These are phyloP conservation scores for Yarrowia sp. DNA, from an alignment of 805 yeast genomes.

Conservation along the genomic window DNA sequence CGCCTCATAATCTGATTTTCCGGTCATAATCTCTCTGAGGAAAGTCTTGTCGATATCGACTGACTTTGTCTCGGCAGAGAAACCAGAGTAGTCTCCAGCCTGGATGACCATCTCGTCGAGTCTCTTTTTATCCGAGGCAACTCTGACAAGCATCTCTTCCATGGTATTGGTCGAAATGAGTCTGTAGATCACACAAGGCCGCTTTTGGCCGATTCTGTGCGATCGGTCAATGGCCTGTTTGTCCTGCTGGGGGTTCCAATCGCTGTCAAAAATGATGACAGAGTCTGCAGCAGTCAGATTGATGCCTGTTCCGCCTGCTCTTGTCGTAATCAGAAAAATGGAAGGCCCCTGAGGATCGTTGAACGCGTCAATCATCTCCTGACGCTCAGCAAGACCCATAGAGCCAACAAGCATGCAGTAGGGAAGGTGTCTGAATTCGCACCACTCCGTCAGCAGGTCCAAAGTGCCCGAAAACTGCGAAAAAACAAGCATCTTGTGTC, in stretches of 20 bases:
- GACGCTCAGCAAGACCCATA: slow-evolving; percentile 62
- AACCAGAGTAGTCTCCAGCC: slow-evolving; percentile 44
- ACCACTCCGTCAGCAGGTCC: slow-evolving; percentile 78
- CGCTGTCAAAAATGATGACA: slow-evolving; percentile 85
- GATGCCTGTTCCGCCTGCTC: slow-evolving; percentile 94
- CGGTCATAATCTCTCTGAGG: slow-evolving; percentile 7
- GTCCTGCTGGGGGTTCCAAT: slow-evolving; percentile 98
- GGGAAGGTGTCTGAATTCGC: slow-evolving; percentile 47
- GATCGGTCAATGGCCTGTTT: slow-evolving; percentile 95
- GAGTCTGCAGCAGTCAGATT: slow-evolving; percentile 85
- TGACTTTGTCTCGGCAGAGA: neutral
- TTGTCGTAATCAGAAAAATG: slow-evolving; percentile 76
- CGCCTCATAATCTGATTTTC: neutral
- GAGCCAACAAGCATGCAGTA: slow-evolving; percentile 75
- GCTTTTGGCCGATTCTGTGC: slow-evolving; percentile 86
- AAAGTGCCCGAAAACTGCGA: slow-evolving; percentile 82
- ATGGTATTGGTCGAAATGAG: slow-evolving; percentile 74
- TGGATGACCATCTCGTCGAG: slow-evolving; percentile 75
- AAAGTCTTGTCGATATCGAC: slow-evolving; percentile 5
- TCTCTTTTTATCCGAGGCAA: slow-evolving; percentile 75
- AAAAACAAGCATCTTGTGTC: slow-evolving; percentile 76
- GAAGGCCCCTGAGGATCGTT: slow-evolving; percentile 39
- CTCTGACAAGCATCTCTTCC: slow-evolving; percentile 76
- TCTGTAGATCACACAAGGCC: slow-evolving; percentile 79
- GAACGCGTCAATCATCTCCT: slow-evolving; percentile 59